Percentiles rank a stretch among this genome's conserved stretches.
Evolutionary conservation across 2,329 filamentous ascomycete species (phyloP).

Genomic region (Cercospora citrullina): DNA sequence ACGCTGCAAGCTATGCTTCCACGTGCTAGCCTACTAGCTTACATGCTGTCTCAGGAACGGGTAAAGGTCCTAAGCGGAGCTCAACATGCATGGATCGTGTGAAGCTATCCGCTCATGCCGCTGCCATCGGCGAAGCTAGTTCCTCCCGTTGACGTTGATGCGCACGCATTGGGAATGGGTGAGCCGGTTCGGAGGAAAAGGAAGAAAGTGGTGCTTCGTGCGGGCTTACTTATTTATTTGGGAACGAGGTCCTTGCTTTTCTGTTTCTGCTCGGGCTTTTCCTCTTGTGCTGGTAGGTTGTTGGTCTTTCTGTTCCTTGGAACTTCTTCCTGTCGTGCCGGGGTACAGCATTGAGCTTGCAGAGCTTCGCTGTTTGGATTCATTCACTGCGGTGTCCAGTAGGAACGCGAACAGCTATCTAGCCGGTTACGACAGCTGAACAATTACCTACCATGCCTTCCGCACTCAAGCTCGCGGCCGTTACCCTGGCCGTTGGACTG

Average conservation of each 20-base stretch:
- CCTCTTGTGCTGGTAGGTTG: neutral
- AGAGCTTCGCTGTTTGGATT: neutral
- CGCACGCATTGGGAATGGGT: neutral
- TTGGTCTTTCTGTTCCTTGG: neutral
- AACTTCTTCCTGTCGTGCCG: neutral
- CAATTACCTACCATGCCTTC: conserved; percentile 5
- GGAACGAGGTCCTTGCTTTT: neutral
- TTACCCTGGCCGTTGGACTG: conserved; percentile 10
- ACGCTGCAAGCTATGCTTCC: neutral
- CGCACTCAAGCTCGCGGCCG: conserved; percentile 6
- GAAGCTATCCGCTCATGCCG: neutral
- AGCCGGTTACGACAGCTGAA: neutral
- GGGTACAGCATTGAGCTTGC: neutral
- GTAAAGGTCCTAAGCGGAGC: neutral
- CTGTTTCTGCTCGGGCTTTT: neutral
- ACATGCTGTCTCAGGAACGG: neutral
- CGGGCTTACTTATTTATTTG: neutral
- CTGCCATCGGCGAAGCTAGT: neutral
- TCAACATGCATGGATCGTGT: neutral
- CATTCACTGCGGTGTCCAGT: neutral
- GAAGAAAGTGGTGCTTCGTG: neutral
- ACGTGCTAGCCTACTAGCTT: neutral
- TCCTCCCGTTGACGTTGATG: neutral
- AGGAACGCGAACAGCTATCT: neutral
- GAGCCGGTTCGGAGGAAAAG: neutral